Conservation (phyloP, 768 basidiomycete species). For the Termitomyces sp. region DNA sequence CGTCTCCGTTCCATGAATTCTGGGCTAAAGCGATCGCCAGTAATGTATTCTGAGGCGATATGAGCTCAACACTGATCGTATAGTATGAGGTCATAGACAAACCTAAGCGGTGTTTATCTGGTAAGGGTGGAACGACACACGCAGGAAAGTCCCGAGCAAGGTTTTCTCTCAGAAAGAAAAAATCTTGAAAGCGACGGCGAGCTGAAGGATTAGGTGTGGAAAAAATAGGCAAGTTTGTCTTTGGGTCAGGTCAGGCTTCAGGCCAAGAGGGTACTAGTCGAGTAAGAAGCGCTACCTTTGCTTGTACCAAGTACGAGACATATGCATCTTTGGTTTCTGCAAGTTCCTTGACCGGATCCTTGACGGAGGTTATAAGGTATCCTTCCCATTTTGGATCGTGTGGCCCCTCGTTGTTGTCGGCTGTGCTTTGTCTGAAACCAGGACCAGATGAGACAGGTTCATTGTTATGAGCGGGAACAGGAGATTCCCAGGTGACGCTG, state of each 20-base stretch:
- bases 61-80: not conserved
- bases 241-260: conserved; percentile 6
- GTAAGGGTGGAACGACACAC: conserved; percentile 94
- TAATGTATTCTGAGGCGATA: conserved; percentile 75
- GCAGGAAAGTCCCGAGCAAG: conserved; percentile 91
- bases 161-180: conserved; percentile 87
- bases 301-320: conserved; percentile 88
- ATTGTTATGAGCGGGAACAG: conserved; percentile 44
- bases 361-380: conserved; percentile 73
- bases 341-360: conserved; percentile 92
- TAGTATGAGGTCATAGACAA: conserved; percentile 21
- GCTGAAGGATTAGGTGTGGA: conserved; percentile 66
- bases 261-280: not conserved
- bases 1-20: conserved; percentile 96
- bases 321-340: conserved; percentile 97
- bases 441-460: conserved; percentile 48
- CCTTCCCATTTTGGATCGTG: conserved; percentile 91
- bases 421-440: conserved; percentile 78
- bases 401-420: conserved; percentile 66
- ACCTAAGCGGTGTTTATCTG: conserved; percentile 97
- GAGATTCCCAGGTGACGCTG: conserved; percentile 87
- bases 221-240: conserved; percentile 93
- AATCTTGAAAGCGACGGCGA: conserved; percentile 93
- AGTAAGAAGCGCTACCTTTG: conserved; percentile 52
- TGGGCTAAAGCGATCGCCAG: conserved; percentile 93